Evolutionary conservation across 177 flowering plant species (phyloP).

Genomic region (Tripterygium wilfordii): DNA sequence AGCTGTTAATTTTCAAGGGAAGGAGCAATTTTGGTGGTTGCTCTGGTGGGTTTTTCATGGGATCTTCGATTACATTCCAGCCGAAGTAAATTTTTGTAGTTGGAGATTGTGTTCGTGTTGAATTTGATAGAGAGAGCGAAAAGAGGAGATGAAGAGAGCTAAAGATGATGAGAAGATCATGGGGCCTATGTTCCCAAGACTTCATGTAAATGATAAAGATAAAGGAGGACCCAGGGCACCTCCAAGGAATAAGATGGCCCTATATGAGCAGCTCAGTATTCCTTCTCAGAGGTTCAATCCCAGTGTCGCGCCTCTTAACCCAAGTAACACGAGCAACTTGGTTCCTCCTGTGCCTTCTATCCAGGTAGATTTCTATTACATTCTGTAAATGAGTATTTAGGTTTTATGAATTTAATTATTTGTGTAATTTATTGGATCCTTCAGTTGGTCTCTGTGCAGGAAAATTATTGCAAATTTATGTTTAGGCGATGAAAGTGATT

Average conservation of each 20-base stretch:
- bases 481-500: no score
- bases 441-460: no score
- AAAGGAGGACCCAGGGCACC: conserved; percentile 86
- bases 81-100: background rate
- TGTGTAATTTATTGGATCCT: no score
- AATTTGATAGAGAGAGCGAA: conserved; percentile 1
- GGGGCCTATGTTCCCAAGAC: conserved; percentile 72
- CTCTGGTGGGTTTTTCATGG: background rate
- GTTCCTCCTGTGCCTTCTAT: conserved; percentile 21
- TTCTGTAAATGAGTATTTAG: background rate
- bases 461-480: no score
- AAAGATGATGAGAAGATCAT: conserved; percentile 47
- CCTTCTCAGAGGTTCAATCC: conserved; percentile 58
- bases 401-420: background rate
- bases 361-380: conserved; percentile 22
- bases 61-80: background rate
- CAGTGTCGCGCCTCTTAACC: conserved; percentile 15
- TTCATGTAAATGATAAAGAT: conserved; percentile 69
- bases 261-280: conserved; percentile 64
- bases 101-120: conserved; percentile 1
- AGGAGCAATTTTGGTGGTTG: conserved; percentile 3
- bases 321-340: conserved; percentile 10
- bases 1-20: no score
- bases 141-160: conserved; percentile 44
- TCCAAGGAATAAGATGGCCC: conserved; percentile 85